A percentile compares a stretch with the other conserved stretches of the same genome.
Conservation (phyloP, 768 basidiomycete species). For the Pleurotus pulmonarius region DNA sequence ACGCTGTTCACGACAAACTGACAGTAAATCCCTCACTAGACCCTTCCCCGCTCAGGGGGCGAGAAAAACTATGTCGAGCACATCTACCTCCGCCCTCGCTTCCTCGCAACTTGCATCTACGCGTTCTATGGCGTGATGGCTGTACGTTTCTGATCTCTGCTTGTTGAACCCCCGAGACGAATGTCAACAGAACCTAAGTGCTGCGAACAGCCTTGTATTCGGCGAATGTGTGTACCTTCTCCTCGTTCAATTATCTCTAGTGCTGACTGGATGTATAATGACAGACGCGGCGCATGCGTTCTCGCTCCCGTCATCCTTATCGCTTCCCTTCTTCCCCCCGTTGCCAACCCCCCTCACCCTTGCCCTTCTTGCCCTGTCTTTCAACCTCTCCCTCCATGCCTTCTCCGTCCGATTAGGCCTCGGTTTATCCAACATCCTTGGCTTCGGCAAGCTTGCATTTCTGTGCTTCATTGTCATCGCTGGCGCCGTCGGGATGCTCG, state of each 20-base stretch:
- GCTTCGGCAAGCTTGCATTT: constrained; percentile 56
- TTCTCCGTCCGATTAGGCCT: constrained; percentile 45
- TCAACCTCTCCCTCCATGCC: constrained; percentile 56
- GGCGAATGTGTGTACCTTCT: constrained; percentile 57
- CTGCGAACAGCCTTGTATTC: constrained; percentile 62
- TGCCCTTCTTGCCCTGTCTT: constrained; percentile 53
- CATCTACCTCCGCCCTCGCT: constrained; percentile 60
- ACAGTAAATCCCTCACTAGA: constrained; percentile 32
- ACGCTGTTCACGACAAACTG: neutral
- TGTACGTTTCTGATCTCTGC: constrained; percentile 29
- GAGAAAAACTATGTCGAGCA: constrained; percentile 78
- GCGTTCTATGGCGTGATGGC: constrained; percentile 54
- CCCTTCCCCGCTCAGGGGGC: constrained; percentile 66
- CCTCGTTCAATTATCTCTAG: no score
- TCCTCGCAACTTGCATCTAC: constrained; percentile 57
- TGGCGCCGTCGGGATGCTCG: constrained; percentile 53
- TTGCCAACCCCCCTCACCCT: constrained; percentile 46
- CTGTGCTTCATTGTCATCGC: constrained; percentile 47
- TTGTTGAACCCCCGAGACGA: no score
- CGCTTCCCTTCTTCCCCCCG: constrained; percentile 42
- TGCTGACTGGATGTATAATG: no score
- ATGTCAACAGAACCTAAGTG: neutral
- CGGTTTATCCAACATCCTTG: constrained; percentile 42
- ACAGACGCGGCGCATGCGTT: constrained; percentile 60
- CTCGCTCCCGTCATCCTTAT: constrained; percentile 32